A percentile compares a stretch with the other conserved stretches of the same genome.
Evolutionary conservation across 441 rosid species (phyloP).

Genomic region (Flueggea neowawraea): DNA sequence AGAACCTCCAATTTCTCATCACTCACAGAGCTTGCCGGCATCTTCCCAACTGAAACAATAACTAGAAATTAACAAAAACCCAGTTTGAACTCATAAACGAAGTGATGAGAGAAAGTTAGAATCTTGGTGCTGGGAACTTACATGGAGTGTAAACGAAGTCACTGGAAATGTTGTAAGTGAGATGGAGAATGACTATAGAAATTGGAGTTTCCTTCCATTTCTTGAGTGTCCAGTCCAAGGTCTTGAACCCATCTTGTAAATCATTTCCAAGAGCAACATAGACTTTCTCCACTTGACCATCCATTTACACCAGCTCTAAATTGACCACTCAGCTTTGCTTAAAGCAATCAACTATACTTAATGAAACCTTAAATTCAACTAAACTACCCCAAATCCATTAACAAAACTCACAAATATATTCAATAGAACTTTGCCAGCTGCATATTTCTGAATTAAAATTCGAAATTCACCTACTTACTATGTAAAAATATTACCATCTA

Average conservation of each 20-base stretch:
- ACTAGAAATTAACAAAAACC: neutral
- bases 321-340: too few relatives aligned
- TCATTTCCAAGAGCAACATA: constrained; percentile 76
- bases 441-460: too few relatives aligned
- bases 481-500: too few relatives aligned
- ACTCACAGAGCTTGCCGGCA: constrained; percentile 67
- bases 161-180: constrained; percentile 38
- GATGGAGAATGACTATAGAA: constrained; percentile 62
- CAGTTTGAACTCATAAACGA: too few relatives aligned
- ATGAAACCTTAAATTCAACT: too few relatives aligned
- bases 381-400: too few relatives aligned
- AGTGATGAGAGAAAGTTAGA: neutral
- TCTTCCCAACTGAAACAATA: constrained; percentile 62
- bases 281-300: constrained; percentile 44
- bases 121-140: constrained; percentile 23
- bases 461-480: too few relatives aligned
- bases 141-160: constrained; percentile 79
- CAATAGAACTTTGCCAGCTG: too few relatives aligned
- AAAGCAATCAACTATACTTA: too few relatives aligned
- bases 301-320: constrained; percentile 19
- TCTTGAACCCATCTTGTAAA: constrained; percentile 62
- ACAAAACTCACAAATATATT: too few relatives aligned
- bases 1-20: constrained; percentile 59
- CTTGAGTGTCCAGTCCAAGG: constrained; percentile 62
- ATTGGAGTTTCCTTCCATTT: constrained; percentile 55